These are phyloP conservation scores for Botrytis sinoallii DNA, from an alignment of 2,329 filamentous ascomycete species.

Conservation along the genomic window DNA sequence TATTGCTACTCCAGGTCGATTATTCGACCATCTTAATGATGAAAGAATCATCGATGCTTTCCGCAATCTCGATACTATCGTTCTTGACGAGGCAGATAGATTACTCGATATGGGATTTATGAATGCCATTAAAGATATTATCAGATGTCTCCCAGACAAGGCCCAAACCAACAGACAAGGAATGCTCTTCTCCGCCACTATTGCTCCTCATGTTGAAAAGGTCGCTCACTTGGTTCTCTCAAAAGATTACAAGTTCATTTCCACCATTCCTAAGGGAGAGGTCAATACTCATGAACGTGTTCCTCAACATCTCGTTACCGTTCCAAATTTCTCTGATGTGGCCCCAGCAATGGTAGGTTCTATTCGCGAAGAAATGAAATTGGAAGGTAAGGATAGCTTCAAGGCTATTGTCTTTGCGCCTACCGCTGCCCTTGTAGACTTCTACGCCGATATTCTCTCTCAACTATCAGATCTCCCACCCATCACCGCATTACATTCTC, in stretches of 20 bases:
- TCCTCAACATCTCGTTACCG: slow-evolving; percentile 70
- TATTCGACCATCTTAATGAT: slow-evolving; percentile 71
- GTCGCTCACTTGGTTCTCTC: slow-evolving; percentile 78
- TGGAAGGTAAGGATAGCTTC: slow-evolving; percentile 54
- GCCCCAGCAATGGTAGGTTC: slow-evolving; percentile 78
- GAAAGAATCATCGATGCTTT: slow-evolving; percentile 40
- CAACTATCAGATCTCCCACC: slow-evolving; percentile 34
- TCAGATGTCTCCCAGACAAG: slow-evolving; percentile 59
- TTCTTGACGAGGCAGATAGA: slow-evolving; percentile 95
- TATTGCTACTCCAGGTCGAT: slow-evolving; percentile 83
- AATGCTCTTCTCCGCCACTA: slow-evolving; percentile 91
- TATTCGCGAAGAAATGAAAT: slow-evolving; percentile 55
- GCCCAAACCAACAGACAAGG: slow-evolving; percentile 72
- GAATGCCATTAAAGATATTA: slow-evolving; percentile 60
- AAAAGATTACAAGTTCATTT: slow-evolving; percentile 79
- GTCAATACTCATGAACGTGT: slow-evolving; percentile 80
- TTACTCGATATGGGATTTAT: slow-evolving; percentile 95
- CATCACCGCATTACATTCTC: slow-evolving; percentile 65
- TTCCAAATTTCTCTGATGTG: slow-evolving; percentile 70
- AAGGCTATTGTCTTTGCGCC: slow-evolving; percentile 96
- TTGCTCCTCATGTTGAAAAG: slow-evolving; percentile 76
- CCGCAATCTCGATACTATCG: slow-evolving; percentile 77
- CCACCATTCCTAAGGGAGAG: slow-evolving; percentile 82
- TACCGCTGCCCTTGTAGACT: slow-evolving; percentile 68
- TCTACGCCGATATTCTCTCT: slow-evolving; percentile 57